Percentiles rank a stretch among this genome's conserved stretches.
Evolutionary conservation across 768 basidiomycete genomes (phyloP).

Genomic region (Lactarius tabidus): DNA sequence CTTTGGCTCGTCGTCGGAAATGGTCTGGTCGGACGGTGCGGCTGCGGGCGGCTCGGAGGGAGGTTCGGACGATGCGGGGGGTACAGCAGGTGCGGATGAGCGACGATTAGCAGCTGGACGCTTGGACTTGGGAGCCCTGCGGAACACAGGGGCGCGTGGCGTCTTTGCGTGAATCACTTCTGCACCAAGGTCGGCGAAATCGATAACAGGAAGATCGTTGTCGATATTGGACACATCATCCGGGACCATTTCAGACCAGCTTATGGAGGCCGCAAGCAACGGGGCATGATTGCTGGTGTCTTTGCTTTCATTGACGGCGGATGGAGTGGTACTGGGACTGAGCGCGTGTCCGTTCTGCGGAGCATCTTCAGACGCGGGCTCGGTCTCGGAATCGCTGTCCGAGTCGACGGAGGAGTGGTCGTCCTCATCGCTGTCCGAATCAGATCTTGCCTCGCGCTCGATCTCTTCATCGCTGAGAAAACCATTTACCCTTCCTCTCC

Average conservation of each 20-base stretch:
- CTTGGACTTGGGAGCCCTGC: slow-evolving; percentile 31
- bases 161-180: slow-evolving; percentile 31
- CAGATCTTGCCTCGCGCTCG: slow-evolving; percentile 63
- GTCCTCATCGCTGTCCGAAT: slow-evolving; percentile 64
- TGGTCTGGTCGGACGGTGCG: slow-evolving; percentile 32
- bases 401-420: slow-evolving; percentile 51
- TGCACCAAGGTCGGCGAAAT: slow-evolving; percentile 61
- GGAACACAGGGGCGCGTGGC: slow-evolving; percentile 29
- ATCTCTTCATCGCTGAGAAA: slow-evolving; percentile 74
- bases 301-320: slow-evolving; percentile 31
- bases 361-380: slow-evolving; percentile 63
- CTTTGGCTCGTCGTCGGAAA: slow-evolving; percentile 35
- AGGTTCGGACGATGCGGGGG: slow-evolving; percentile 28
- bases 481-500: slow-evolving; percentile 58
- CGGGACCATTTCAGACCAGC: slow-evolving; percentile 86
- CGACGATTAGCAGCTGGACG: slow-evolving; percentile 36
- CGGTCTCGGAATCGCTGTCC: slow-evolving; percentile 66
- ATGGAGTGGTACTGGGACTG: slow-evolving; percentile 58
- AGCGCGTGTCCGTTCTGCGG: slow-evolving; percentile 47
- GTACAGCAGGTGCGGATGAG: slow-evolving; percentile 23
- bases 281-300: slow-evolving; percentile 32
- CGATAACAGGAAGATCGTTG: slow-evolving; percentile 71
- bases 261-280: slow-evolving; percentile 52
- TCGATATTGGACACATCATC: slow-evolving; percentile 62
- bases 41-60: slow-evolving; percentile 29